Evolutionary conservation across 306 rosid genomes (phyloP), one percentile per base, ranked within the genome.

Genomic region (Hylodesmum podocarpum): DNA sequence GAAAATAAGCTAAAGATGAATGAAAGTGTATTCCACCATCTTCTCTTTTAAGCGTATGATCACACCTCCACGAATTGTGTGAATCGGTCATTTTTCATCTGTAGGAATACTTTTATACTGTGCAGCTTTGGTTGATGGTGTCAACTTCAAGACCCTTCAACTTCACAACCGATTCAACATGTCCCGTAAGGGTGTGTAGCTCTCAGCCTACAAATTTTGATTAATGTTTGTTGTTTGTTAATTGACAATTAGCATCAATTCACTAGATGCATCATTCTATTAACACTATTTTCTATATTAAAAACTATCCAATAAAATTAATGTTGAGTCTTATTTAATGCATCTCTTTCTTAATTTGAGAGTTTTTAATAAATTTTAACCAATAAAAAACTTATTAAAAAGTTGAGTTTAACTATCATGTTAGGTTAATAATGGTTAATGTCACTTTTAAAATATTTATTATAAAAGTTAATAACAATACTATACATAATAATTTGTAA

Each of bases 161-260:
- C 82, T 86, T 88, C 75, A 85, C 86, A 57, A 90, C 91, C 0
- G 88, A 88, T 29, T 88, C 89, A 41, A 86, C 87, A 2, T 85
- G 91, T 14, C 89, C 96, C 88, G 87, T 84, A 10, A 89, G 78
- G 1, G 90, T 87, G 82, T 89, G 87, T 14, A 91, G 87, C 85
- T 87, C 93, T 84, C 22, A 84, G 40, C 89, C 94, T 91, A 86
- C 69, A 80, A 15, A 68, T 33, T 69, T 65, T 41, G 6, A 36
- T 6, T 19, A 51, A 53, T 22, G 15, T 6, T 6, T 8, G 7
- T 1, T 47, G 16, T 28, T 31, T 28, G 16, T n/a, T 44, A 7
- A 43, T 66, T 37, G 28, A 66, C 57, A 43, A 43, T 15, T 15
- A 67, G 43, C 57, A 67, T 14, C 6, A 33, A 3, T 3, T 33